phyloP scores from a whole-genome alignment of 306 rosid genomes.

The Pyrus pyrifolia region DNA sequence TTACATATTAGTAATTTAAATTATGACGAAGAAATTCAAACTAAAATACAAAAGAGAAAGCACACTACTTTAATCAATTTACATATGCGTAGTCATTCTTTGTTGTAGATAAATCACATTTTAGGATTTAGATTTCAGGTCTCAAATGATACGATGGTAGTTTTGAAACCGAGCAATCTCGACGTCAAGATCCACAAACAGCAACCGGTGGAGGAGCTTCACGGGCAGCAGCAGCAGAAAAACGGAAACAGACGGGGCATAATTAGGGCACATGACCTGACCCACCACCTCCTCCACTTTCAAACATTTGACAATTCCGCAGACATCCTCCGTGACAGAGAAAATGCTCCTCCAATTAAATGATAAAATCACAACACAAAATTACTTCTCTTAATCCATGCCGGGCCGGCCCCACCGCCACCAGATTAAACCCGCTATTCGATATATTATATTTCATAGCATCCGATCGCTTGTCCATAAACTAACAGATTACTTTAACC shows the following conservation, averaged over 20 bases:
- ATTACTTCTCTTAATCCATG: neutral
- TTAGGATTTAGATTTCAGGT: neutral
- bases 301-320: neutral
- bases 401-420: neutral
- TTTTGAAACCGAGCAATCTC: neutral
- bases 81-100: neutral
- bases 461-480: neutral
- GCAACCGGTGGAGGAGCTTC: constrained; percentile 2
- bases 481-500: neutral
- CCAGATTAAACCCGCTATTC: neutral
- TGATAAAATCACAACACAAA: neutral
- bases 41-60: too few relatives aligned
- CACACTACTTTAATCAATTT: too few relatives aligned
- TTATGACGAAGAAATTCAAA: neutral
- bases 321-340: neutral
- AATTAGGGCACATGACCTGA: neutral
- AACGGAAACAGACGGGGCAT: neutral
- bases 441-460: neutral
- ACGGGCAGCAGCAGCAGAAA: neutral
- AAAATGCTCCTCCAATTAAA: neutral
- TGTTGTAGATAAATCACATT: too few relatives aligned
- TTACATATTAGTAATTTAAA: too few relatives aligned
- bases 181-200: too few relatives aligned
- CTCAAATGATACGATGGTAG: neutral
- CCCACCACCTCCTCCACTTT: neutral